Evolutionary conservation across 306 rosid species (phyloP).

Genomic region (Albizia julibrissin): DNA sequence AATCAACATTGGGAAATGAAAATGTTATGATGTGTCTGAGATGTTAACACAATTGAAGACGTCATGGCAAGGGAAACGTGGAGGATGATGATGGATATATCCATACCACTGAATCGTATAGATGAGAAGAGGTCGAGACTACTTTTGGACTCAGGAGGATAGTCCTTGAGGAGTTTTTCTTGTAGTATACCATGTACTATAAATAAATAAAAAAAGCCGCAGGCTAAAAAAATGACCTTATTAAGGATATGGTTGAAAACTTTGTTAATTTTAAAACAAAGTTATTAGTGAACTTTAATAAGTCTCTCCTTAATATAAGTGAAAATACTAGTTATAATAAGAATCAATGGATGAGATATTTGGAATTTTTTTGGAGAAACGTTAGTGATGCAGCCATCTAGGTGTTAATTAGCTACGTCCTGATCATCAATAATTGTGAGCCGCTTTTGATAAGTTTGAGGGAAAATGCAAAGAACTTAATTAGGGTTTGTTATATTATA

Average conservation of each 20-base stretch:
- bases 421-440: slow-evolving; percentile 14
- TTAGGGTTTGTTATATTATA: not conserved
- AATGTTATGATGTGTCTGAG: too few species aligned
- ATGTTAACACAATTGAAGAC: too few species aligned
- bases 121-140: too few species aligned
- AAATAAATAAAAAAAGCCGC: too few species aligned
- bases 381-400: not conserved
- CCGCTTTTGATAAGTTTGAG: not conserved
- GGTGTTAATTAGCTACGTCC: not conserved
- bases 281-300: not conserved
- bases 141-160: too few species aligned
- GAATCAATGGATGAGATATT: not conserved
- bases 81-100: too few species aligned
- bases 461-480: not conserved
- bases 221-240: not conserved
- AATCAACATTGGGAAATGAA: too few species aligned
- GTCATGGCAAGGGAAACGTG: too few species aligned
- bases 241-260: not conserved
- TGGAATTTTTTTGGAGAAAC: not conserved
- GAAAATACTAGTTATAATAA: not conserved
- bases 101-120: too few species aligned
- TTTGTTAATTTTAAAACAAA: not conserved
- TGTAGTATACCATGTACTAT: too few species aligned
- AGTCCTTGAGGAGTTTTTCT: too few species aligned
- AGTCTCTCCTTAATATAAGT: not conserved